Base-by-base conservation (phyloP, 1,139 yeast genomes). In the Diutina rugosa region DNA sequence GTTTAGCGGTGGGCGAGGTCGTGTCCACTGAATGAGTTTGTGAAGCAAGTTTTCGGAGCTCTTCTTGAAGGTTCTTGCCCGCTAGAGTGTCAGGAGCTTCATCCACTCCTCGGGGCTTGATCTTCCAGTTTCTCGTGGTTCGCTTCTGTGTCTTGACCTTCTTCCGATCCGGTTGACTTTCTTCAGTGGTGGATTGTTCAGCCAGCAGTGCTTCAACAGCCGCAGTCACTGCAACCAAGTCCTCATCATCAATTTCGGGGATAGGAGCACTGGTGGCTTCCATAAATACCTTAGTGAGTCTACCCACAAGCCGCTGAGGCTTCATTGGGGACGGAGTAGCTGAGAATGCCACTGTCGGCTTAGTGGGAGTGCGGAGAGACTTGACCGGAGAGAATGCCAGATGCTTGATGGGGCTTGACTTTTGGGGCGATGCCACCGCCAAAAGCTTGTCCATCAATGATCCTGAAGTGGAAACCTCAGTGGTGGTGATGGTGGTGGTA, bases 41-140 rank as follows among this genome's bases (percentile, higher is more conserved):
- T 12, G 41, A 35, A 9, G 72, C 65, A 4, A 76, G 59, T 35
- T 66, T 64, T 51, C 66, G 65, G 32, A 80, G 68, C 57, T 69
- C 73, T 18, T 71, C 67, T 55, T 78, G 82, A 8, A 81, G 65
- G 60, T 80, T 69, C 48, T 72, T 69, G 8, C 65, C 65, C 30
- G 67, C 68, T 48, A 74, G 61, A 3, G 61, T 61, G 56, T 72
- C 77, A 3, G 65, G 63, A 1, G 55, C 60, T 2, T 65, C 69
- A 1, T 67, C 65, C 48, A 65, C 61, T 4, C 53, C 18, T 10
- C 74, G 64, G 0, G 84, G 81, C 59, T 76, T 78, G 67, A 84
- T 76, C 58, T 78, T 80, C 65, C 80, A 82, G 58, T 85, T 73
- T 61, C 85, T 72, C 0, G 90, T 84, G 3, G 83, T 79, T 64